These are phyloP conservation scores for Achaetomium macrosporum DNA, from an alignment of 2,329 filamentous ascomycete species.

Conservation along the genomic window DNA sequence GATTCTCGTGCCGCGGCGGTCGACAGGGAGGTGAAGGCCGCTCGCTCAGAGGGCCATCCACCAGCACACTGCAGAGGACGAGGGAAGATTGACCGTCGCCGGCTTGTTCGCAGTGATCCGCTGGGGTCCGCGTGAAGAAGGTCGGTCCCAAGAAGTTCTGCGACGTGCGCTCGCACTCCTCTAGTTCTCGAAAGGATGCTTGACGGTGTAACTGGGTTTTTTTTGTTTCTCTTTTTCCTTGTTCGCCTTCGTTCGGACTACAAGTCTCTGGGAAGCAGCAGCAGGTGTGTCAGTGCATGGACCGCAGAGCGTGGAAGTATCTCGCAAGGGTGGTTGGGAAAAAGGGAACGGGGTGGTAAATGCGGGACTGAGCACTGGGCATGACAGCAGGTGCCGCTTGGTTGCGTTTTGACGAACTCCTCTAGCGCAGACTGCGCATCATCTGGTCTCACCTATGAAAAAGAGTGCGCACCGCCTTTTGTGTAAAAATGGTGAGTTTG, in stretches of 20 bases:
- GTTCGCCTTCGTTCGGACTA: constrained; percentile 8
- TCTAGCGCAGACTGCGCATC: not conserved
- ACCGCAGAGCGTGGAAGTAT: not conserved
- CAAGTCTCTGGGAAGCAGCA: constrained; percentile 6
- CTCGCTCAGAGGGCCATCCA: constrained; percentile 24
- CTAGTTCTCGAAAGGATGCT: constrained; percentile 11
- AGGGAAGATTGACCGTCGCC: not conserved
- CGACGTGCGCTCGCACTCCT: constrained; percentile 1
- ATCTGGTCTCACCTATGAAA: constrained; percentile 10
- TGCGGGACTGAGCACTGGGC: no score
- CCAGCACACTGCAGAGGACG: constrained; percentile 3
- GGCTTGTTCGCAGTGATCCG: not conserved
- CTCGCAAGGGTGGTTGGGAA: not conserved
- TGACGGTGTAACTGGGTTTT: constrained; percentile 15
- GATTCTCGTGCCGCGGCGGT: constrained; percentile 18
- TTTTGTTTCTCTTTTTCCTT: constrained; percentile 15
- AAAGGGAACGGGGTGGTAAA: no score
- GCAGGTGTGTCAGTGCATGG: constrained; percentile 10
- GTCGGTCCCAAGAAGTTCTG: not conserved
- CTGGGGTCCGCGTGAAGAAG: not conserved
- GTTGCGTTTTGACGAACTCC: not conserved
- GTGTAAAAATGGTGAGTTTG: constrained; percentile 20
- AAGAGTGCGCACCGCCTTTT: constrained; percentile 19
- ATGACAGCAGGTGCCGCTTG: no score
- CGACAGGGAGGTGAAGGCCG: constrained; percentile 6